Percentiles rank a stretch among this genome's conserved stretches.
These are phyloP conservation scores for Aspergillus carlsbadensis DNA, from an alignment of 495 filamentous ascomycete species.

Conservation along the genomic window DNA sequence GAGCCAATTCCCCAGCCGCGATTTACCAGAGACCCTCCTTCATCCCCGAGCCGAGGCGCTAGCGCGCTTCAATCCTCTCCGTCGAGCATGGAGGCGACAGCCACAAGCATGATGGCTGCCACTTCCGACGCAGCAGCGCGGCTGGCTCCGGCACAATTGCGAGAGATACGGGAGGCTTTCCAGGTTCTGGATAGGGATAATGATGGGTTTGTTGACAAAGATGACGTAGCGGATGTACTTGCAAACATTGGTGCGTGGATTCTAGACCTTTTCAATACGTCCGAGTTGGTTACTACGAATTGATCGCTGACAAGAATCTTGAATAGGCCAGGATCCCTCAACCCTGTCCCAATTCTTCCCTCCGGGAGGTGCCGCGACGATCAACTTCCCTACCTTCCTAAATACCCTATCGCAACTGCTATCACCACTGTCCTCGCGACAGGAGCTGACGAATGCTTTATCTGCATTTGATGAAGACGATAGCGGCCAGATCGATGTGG, in stretches of 20 bases:
- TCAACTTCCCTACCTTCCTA: constrained; percentile 82
- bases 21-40: constrained; percentile 40
- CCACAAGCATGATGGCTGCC: constrained; percentile 25
- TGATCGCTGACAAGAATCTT: constrained; percentile 6
- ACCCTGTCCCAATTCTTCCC: constrained; percentile 77
- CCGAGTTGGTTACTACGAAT: not conserved
- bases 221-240: constrained; percentile 79
- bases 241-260: constrained; percentile 62
- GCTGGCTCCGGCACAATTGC: constrained; percentile 64
- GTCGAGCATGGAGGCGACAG: constrained; percentile 27
- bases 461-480: constrained; percentile 96
- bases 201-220: constrained; percentile 69
- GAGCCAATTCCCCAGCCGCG: constrained; percentile 40
- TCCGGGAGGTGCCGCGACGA: constrained; percentile 58
- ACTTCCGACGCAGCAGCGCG: constrained; percentile 57
- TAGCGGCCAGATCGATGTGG: constrained; percentile 84
- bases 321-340: constrained; percentile 52
- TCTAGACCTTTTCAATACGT: not conserved
- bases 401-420: constrained; percentile 71
- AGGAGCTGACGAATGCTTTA: constrained; percentile 82
- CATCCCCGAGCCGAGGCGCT: constrained; percentile 45
- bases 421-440: constrained; percentile 65
- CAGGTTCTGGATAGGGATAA: constrained; percentile 82
- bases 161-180: constrained; percentile 80
- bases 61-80: constrained; percentile 29